These are phyloP conservation scores for Scolecobasidium constrictum DNA, from an alignment of 2,329 filamentous ascomycete genomes.

Conservation along the genomic window DNA sequence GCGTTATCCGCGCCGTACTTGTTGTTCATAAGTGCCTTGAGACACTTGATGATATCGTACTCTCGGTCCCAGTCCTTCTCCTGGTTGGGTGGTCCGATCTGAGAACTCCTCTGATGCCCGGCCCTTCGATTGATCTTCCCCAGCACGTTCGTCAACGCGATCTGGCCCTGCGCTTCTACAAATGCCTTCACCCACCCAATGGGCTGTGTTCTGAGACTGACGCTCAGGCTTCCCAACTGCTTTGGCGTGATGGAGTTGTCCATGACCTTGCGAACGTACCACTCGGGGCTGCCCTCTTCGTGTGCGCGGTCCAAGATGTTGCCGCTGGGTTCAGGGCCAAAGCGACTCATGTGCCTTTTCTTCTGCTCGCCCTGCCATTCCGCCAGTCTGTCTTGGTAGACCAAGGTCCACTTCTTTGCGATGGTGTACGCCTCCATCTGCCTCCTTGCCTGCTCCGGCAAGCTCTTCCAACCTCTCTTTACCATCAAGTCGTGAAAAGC, in stretches of 20 bases:
- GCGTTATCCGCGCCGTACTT: conserved; percentile 98
- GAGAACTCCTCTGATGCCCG: conserved; percentile 60
- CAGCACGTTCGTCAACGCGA: conserved; percentile 87
- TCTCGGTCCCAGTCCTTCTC: conserved; percentile 83
- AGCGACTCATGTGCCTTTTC: conserved; percentile 62
- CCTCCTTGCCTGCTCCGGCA: conserved; percentile 84
- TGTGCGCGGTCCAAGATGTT: conserved; percentile 71
- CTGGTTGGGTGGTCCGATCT: conserved; percentile 43
- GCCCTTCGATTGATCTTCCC: conserved; percentile 83
- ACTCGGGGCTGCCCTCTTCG: conserved; percentile 92
- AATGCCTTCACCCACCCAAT: conserved; percentile 96
- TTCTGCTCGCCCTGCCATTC: conserved; percentile 95
- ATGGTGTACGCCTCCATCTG: conserved; percentile 96
- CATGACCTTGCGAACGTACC: conserved; percentile 96
- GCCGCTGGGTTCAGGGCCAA: conserved; percentile 55
- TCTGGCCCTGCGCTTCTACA: conserved; percentile 93
- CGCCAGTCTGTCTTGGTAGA: conserved; percentile 87
- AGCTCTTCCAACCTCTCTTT: conserved; percentile 92
- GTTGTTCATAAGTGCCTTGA: conserved; percentile 98
- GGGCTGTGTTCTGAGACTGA: conserved; percentile 89
- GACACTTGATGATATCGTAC: conserved; percentile 95
- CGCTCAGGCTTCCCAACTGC: conserved; percentile 82
- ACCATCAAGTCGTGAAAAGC: conserved; percentile 94
- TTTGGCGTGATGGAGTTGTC: conserved; percentile 89
- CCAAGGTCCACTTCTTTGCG: conserved; percentile 93